A percentile compares a stretch with the other conserved stretches of the same genome.
Evolutionary conservation across 257 asterid genomes (phyloP).

Genomic region (Solanum verrucosum): DNA sequence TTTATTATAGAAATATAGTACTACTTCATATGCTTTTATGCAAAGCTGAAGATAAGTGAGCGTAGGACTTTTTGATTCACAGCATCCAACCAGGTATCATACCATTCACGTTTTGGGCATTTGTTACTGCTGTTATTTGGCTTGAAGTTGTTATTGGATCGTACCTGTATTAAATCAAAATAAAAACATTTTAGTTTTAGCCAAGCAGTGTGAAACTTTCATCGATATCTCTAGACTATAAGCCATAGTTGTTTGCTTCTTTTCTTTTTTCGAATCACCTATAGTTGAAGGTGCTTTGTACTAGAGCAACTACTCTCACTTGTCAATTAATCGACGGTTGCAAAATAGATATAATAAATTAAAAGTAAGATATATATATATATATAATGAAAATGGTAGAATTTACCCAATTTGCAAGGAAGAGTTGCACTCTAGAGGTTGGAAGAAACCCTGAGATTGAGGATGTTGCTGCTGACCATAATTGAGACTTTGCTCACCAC

Average conservation of each 20-base stretch:
- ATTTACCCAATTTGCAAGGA: slow-evolving; percentile 75
- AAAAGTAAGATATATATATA: not conserved
- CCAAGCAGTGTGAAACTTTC: not conserved
- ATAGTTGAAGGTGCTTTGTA: not conserved
- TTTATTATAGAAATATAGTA: not conserved
- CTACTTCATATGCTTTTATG: not conserved
- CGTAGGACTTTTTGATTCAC: slow-evolving; percentile 7
- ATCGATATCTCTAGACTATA: not conserved
- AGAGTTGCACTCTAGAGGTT: slow-evolving; percentile 75
- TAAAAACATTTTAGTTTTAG: not conserved
- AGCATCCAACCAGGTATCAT: slow-evolving; percentile 94
- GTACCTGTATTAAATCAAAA: slow-evolving; percentile 30
- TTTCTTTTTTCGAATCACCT: not conserved
- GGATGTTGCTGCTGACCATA: slow-evolving; percentile 52
- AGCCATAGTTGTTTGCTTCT: not conserved
- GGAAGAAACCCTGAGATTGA: slow-evolving; percentile 80
- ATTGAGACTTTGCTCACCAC: slow-evolving; percentile 52
- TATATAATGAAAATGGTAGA: not conserved
- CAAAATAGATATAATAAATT: not conserved
- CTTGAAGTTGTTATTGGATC: slow-evolving; percentile 46
- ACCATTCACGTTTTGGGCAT: slow-evolving; percentile 53
- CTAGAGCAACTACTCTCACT: not conserved
- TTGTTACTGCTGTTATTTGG: slow-evolving; percentile 61
- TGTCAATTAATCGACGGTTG: not conserved
- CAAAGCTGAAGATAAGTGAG: not conserved